Base-by-base conservation (phyloP, 2,329 filamentous ascomycete genomes). In the Sclerotinia glacialis region DNA sequence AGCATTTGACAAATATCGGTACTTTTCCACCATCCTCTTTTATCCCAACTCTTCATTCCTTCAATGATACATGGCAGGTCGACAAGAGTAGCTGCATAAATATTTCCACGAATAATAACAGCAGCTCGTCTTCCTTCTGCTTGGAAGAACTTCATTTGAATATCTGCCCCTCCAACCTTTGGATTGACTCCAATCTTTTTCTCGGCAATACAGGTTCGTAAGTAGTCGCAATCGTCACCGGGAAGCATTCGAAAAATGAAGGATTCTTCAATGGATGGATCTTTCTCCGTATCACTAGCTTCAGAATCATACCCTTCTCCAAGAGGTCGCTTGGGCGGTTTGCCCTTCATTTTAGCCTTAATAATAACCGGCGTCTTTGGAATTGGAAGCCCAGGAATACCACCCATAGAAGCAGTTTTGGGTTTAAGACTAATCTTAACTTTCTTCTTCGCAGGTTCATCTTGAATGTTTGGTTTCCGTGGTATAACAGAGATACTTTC, bases 251-350 rank as follows among this genome's bases (percentile, higher is more conserved):
- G 91, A 69, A 99, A 78, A 11, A 99, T 83, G 71, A 98, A 92
- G 70, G 96, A 89, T 74, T 94, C 90, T 78, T 98, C 94, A 68
- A 96, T 91, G 1, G 90, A 85, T 0, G 95, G 95, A 74, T 99
- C 95, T 12, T 82, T 79, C 77, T 99, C 95, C 18, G 89, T 87
- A 75, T 98, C 95, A 65, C 93, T 95, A 16, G 93, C 92, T 78
- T 98, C 95, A 3, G 93, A 97, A 77, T 99, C 95, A 78, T 98
- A 99, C 9, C 94, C 95, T 66, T 96, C 92, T 62, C 95, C 95
- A 1, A 86, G 85, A 6, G 88, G 87, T 70, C 91, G 85, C 42
- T 85, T 81, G 8, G 91, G 89, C 1, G 86, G 83, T 69, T 87
- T 85, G n/a, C 89, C 89, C 72, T 88, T 86, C 59, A 86, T 81